Conservation (phyloP, 2,329 filamentous ascomycete species). For the Trichoderma pleuroti region DNA sequence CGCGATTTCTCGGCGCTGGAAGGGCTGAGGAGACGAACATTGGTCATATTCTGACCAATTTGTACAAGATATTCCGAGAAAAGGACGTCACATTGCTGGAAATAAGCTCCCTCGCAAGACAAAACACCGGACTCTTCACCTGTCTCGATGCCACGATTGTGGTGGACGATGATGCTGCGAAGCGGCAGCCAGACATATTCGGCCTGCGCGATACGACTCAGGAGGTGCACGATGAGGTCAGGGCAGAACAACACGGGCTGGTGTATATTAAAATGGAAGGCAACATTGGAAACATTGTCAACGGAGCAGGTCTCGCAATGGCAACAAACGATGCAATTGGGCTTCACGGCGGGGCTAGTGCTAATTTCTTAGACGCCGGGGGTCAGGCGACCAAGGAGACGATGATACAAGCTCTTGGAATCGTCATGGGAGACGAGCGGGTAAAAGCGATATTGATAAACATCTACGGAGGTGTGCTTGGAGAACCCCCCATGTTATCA, state of each 20-base stretch:
- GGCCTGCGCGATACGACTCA: conserved; percentile 32
- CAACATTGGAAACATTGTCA: conserved; percentile 79
- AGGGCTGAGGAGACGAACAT: conserved; percentile 19
- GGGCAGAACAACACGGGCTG: conserved; percentile 60
- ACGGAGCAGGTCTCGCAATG: conserved; percentile 87
- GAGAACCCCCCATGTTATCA: neutral
- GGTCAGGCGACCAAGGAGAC: conserved; percentile 83
- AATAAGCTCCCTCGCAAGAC: conserved; percentile 35
- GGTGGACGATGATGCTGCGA: conserved; percentile 46
- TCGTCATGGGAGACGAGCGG: conserved; percentile 67
- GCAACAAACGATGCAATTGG: conserved; percentile 81
- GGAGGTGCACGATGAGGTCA: conserved; percentile 35
- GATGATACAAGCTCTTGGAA: conserved; percentile 70
- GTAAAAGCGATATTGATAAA: conserved; percentile 66
- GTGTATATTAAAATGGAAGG: conserved; percentile 66
- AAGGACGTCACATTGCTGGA: conserved; percentile 48
- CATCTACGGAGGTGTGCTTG: conserved; percentile 44
- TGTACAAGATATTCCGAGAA: conserved; percentile 40
- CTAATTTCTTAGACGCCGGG: conserved; percentile 87
- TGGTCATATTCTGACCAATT: conserved; percentile 20
- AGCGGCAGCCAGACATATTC: conserved; percentile 42
- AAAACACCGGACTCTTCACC: conserved; percentile 30
- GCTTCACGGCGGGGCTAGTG: conserved; percentile 62
- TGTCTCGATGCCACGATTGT: conserved; percentile 40
- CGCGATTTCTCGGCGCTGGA: neutral